A percentile compares a stretch with the other conserved stretches of the same genome.
phyloP scores from a whole-genome alignment of 352 stramenopile genomes.

The Pythium periplocum region DNA sequence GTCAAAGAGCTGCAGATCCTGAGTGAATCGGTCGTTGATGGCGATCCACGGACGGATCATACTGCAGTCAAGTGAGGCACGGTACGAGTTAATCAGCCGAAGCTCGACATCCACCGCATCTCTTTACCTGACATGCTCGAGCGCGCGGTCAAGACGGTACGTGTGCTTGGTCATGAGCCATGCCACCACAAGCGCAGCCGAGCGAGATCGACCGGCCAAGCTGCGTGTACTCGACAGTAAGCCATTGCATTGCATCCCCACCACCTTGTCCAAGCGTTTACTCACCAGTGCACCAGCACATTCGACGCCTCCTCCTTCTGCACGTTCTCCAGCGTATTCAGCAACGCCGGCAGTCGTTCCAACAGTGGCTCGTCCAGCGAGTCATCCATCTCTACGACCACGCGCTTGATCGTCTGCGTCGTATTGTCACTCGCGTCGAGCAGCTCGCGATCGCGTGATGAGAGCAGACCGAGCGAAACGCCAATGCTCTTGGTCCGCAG shows the following conservation, averaged over 20 bases:
- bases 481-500: slow-evolving; percentile 31
- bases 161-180: slow-evolving; percentile 37
- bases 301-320: slow-evolving; percentile 26
- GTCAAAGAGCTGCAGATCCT: slow-evolving; percentile 41
- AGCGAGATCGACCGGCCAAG: slow-evolving; percentile 60
- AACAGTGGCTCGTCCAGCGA: slow-evolving; percentile 45
- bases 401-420: slow-evolving; percentile 12
- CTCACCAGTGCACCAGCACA: slow-evolving; percentile 70
- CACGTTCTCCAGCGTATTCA: slow-evolving; percentile 26
- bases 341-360: slow-evolving; percentile 30
- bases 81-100: too few relatives aligned
- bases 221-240: slow-evolving; percentile 14
- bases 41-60: slow-evolving; percentile 63
- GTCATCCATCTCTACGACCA: slow-evolving; percentile 44
- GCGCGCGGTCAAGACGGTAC: slow-evolving; percentile 24
- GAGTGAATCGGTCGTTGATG: slow-evolving; percentile 55
- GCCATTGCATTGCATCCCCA: too few relatives aligned
- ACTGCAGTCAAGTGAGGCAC: slow-evolving; percentile 13
- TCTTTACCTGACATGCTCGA: slow-evolving; percentile 41
- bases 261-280: not conserved
- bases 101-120: not conserved
- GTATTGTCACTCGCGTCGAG: slow-evolving; percentile 10
- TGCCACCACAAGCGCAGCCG: slow-evolving; percentile 40
- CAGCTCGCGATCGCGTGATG: slow-evolving; percentile 16
- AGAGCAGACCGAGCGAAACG: slow-evolving; percentile 37